These are phyloP conservation scores for Hymenoscyphus repandus DNA, from an alignment of 2,329 filamentous ascomycete genomes.

Conservation along the genomic window DNA sequence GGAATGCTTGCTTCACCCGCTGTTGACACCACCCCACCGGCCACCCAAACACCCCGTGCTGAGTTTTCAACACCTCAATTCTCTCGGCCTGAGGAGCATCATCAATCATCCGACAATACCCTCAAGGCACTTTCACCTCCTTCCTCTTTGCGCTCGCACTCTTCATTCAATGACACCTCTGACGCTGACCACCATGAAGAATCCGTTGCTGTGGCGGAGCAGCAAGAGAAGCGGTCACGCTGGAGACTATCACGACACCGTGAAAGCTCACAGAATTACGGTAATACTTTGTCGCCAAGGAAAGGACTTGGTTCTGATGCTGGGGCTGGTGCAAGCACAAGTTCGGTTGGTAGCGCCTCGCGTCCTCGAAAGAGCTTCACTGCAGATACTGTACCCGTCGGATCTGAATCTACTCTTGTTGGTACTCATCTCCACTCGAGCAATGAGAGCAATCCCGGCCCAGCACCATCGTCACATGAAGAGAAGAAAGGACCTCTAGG, in stretches of 20 bases:
- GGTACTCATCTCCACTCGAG: slow-evolving; percentile 29
- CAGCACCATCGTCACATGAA: slow-evolving; percentile 19
- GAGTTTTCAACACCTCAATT: slow-evolving; percentile 15
- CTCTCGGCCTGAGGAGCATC: slow-evolving; percentile 18
- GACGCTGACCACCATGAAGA: slow-evolving; percentile 73
- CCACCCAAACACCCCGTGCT: slow-evolving; percentile 22
- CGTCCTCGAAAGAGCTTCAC: slow-evolving; percentile 41
- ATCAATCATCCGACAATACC: slow-evolving; percentile 29
- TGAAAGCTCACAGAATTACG: slow-evolving; percentile 42
- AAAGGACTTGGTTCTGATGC: slow-evolving; percentile 54
- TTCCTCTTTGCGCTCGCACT: slow-evolving; percentile 62
- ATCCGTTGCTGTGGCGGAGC: slow-evolving; percentile 43
- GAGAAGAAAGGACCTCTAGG: slow-evolving; percentile 55
- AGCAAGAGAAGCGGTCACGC: slow-evolving; percentile 64
- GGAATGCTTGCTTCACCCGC: slow-evolving; percentile 10
- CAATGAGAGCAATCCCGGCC: slow-evolving; percentile 26
- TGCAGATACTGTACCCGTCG: slow-evolving; percentile 34
- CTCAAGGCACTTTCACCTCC: slow-evolving; percentile 69
- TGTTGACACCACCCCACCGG: slow-evolving; percentile 22
- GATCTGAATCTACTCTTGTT: slow-evolving; percentile 26
- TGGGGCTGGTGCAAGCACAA: slow-evolving; percentile 60
- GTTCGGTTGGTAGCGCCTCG: slow-evolving; percentile 58
- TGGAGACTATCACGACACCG: slow-evolving; percentile 67
- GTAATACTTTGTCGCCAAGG: slow-evolving; percentile 39
- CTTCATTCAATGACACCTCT: slow-evolving; percentile 72